phyloP scores from a whole-genome alignment of 768 basidiomycete genomes.

The Leccinum uliginosum region DNA sequence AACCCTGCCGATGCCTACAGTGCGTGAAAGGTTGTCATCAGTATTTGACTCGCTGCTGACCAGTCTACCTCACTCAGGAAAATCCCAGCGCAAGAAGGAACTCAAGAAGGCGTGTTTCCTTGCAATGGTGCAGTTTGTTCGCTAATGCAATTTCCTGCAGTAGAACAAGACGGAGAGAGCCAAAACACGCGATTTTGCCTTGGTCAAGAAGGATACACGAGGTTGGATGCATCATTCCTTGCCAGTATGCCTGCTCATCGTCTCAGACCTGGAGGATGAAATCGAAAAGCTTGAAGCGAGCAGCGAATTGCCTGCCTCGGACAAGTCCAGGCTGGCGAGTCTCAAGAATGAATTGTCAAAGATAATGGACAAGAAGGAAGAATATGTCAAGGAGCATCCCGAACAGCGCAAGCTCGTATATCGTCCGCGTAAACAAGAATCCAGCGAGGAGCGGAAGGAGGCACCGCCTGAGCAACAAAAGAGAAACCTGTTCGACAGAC shows the following conservation, averaged over 20 bases:
- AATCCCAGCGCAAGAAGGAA: slow-evolving; percentile 90
- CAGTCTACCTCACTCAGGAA: slow-evolving; percentile 49
- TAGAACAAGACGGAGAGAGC: slow-evolving; percentile 88
- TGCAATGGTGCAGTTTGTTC: slow-evolving; percentile 11
- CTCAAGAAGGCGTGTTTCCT: slow-evolving; percentile 68
- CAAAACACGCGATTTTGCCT: slow-evolving; percentile 81
- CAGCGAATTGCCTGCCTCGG: slow-evolving; percentile 40
- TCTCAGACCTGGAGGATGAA: slow-evolving; percentile 75
- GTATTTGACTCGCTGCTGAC: slow-evolving; percentile 2
- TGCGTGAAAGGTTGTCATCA: slow-evolving; percentile 26
- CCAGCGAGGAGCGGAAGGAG: slow-evolving; percentile 38
- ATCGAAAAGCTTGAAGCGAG: slow-evolving; percentile 61
- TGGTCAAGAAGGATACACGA: slow-evolving; percentile 91
- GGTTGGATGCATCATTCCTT: slow-evolving; percentile 40
- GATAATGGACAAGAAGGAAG: slow-evolving; percentile 83
- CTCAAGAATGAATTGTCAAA: slow-evolving; percentile 76
- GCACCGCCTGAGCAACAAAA: slow-evolving; percentile 40
- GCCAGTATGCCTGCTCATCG: slow-evolving; percentile 1
- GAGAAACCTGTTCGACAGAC: slow-evolving; percentile 73
- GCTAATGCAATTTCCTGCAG: slow-evolving; percentile 34
- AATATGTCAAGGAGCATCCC: slow-evolving; percentile 90
- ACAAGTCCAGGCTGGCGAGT: slow-evolving; percentile 62
- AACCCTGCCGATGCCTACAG: slow-evolving; percentile 96
- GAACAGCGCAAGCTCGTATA: slow-evolving; percentile 87
- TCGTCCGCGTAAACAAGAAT: slow-evolving; percentile 45